Percentiles rank a stretch among this genome's conserved stretches.
These are phyloP conservation scores for Fusarium sp. DNA, from an alignment of 2,329 filamentous ascomycete species.

Conservation along the genomic window DNA sequence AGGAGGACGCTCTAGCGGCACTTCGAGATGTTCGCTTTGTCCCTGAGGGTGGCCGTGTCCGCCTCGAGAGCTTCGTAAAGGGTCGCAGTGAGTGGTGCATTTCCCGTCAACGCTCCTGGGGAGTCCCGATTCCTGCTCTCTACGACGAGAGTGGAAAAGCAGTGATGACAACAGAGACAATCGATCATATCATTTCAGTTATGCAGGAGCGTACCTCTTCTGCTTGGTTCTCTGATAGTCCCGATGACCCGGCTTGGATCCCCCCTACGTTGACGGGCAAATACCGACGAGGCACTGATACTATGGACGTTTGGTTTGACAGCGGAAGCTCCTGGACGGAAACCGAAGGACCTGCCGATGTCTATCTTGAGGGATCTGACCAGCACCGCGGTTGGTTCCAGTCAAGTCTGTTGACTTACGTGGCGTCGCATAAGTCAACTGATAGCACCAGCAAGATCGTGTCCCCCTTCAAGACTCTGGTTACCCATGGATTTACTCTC, in stretches of 20 bases:
- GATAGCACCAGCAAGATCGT: constrained; percentile 41
- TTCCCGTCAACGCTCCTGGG: constrained; percentile 94
- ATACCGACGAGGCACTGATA: constrained; percentile 83
- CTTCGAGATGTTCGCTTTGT: constrained; percentile 78
- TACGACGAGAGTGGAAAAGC: constrained; percentile 77
- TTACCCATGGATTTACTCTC: constrained; percentile 94
- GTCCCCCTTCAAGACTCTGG: constrained; percentile 84
- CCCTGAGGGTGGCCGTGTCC: constrained; percentile 73
- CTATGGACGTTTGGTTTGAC: constrained; percentile 99
- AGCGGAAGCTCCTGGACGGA: constrained; percentile 92
- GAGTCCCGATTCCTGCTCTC: constrained; percentile 91
- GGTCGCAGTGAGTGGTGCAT: constrained; percentile 97
- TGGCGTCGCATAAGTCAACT: constrained; percentile 66
- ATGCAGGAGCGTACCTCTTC: constrained; percentile 83
- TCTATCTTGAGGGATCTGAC: constrained; percentile 93
- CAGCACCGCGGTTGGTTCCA: constrained; percentile 99
- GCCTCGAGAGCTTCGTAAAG: constrained; percentile 85
- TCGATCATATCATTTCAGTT: constrained; percentile 82
- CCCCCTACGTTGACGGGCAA: constrained; percentile 65
- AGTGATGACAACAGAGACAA: constrained; percentile 78
- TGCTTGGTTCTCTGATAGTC: constrained; percentile 89
- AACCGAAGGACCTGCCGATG: constrained; percentile 68
- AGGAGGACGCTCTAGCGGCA: constrained; percentile 72
- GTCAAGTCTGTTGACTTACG: constrained; percentile 87
- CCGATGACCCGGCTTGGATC: constrained; percentile 80